Evolutionary conservation across 768 basidiomycete genomes (phyloP).

Genomic region (Suillus alpinus): DNA sequence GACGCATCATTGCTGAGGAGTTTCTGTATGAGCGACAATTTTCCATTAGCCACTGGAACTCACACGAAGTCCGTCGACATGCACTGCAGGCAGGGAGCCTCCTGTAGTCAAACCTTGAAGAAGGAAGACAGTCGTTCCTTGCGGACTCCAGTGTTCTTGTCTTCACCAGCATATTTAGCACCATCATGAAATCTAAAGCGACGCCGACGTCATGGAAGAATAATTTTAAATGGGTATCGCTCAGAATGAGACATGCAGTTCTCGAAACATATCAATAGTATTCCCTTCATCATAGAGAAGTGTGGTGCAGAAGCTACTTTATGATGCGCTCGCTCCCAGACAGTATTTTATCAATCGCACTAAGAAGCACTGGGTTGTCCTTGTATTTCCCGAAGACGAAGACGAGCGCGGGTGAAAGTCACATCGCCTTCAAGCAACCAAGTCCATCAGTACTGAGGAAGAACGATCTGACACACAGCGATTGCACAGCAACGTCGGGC

Average conservation of each 20-base stretch:
- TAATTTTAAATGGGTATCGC: background rate
- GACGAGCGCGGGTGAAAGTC: background rate
- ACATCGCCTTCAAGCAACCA: background rate
- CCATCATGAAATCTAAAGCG: background rate
- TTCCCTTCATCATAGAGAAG: background rate
- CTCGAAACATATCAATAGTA: background rate
- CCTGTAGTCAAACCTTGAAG: no score
- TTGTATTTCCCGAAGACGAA: background rate
- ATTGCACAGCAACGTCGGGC: background rate
- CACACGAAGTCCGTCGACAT: no score
- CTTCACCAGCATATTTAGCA: background rate
- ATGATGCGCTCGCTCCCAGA: background rate
- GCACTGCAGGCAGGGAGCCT: no score
- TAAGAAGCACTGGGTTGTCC: background rate
- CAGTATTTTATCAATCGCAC: background rate
- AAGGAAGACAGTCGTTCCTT: no score
- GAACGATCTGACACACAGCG: background rate
- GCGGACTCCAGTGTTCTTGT: background rate
- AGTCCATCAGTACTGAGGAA: background rate
- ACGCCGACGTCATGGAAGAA: background rate
- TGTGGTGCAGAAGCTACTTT: background rate
- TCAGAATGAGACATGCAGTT: background rate
- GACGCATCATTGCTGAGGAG: background rate
- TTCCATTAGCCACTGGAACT: background rate
- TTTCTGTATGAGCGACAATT: background rate